Base-by-base conservation (phyloP, 139 green algal genomes). In the Micractinium sp. region DNA sequence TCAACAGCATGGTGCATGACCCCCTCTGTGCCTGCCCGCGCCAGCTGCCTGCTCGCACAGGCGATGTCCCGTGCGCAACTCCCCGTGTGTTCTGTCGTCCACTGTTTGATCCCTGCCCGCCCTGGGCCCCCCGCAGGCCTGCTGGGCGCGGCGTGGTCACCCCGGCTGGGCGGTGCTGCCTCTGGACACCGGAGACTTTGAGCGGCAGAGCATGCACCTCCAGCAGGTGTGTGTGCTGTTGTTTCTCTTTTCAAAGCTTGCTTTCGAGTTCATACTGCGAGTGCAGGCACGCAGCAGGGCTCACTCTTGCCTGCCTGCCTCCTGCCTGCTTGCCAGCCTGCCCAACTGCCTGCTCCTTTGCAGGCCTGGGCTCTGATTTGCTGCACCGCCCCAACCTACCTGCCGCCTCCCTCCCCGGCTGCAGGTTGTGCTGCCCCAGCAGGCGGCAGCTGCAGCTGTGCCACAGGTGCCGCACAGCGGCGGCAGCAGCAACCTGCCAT, bases 121-220 rank as follows among this genome's bases (percentile, higher is more conserved):
- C 78, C 35, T n/a, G n/a, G n/a, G 38, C 25, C 4, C 13, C 61
- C 36, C 29, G 3, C 84, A 88, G 66, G 61, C 75, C 20, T 78
- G 71, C 47, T 92, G 91, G 91, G 82, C 61, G 80, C 79, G 66
- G 31, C 14, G 67, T 0, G 91, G 90, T 3, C 91, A 93, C 83
- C 91, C 91, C 61, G 88, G 88, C 76, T 93, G 89, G 89, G 81
- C 74, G 39, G 81, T 93, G 35, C 75, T 87, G 83, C 60, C 67
- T 0, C 38, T 91, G 69, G 89, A 92, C 77, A 90, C 56, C 2
- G 29, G 78, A 3, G 23, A 73, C 35, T 90, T 91, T 33, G 56
- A 92, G 81, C 53, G 76, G 69, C 9, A 47, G 7, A 67, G 53
- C 53, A 25, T 16, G 27, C 85, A 89, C 35, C 47, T 75, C 33